A percentile compares a stretch with the other conserved stretches of the same genome.
phyloP scores from a whole-genome alignment of 139 green algal genomes.

The Chlamydomonas eustigma region DNA sequence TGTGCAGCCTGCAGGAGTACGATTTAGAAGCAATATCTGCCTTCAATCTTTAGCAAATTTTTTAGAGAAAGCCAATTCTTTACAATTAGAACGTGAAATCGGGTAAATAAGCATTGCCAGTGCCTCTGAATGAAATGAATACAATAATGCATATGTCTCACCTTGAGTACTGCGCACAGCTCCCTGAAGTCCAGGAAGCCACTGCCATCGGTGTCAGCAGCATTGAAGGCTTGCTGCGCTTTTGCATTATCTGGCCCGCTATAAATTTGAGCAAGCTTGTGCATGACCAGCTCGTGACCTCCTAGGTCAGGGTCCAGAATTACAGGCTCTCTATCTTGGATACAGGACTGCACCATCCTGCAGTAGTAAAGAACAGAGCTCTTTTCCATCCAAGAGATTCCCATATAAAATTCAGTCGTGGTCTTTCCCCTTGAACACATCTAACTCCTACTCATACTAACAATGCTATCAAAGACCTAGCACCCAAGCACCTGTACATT shows the following conservation, averaged over 20 bases:
- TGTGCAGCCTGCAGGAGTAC: neutral
- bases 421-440: too few relatives aligned
- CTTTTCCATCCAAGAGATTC: too few relatives aligned
- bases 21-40: too few relatives aligned
- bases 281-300: slow-evolving; percentile 2
- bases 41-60: neutral
- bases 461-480: too few relatives aligned
- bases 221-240: neutral
- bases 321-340: neutral
- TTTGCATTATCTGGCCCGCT: neutral
- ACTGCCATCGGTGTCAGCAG: slow-evolving; percentile 1
- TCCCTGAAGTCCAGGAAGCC: slow-evolving; percentile 14
- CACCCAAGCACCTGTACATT: slow-evolving; percentile 5
- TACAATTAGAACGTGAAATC: neutral
- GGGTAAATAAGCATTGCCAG: neutral
- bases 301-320: slow-evolving; percentile 4
- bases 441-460: too few relatives aligned
- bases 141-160: neutral
- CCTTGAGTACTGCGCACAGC: neutral
- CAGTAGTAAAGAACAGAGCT: too few relatives aligned
- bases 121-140: neutral
- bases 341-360: slow-evolving; percentile 5
- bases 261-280: neutral
- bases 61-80: neutral
- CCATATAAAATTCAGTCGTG: too few relatives aligned